Base-by-base conservation (phyloP, 495 filamentous ascomycete species). In the Daldinia childiae region DNA sequence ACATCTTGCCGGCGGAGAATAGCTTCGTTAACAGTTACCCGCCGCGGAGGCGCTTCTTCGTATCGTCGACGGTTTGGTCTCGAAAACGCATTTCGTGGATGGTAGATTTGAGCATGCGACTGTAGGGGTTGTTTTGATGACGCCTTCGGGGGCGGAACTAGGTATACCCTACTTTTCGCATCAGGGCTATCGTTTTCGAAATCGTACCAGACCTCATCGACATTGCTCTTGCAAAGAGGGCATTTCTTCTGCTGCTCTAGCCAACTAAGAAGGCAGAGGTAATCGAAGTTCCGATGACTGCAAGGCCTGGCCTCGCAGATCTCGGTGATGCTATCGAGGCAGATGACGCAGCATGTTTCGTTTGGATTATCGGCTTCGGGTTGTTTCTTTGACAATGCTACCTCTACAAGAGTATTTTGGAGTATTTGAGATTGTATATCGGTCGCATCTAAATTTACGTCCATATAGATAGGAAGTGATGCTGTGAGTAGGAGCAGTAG, bases 221-320 rank as follows among this genome's bases (percentile, higher is more conserved):
- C 82, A 59, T 86, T 80, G 21, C 86, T 80, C 63, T 95, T 94
- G 79, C 92, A 97, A 61, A 97, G 82, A 9, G 93, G 93, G 77
- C 93, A 97, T 56, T 79, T 86, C 0, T 90, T 79, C 26, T 87
- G 87, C 74, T 93, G 84, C 71, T 95, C 87, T 14, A 94, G 81
- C 94, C 94, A 97, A 80, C 87, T 94, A 19, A 92, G 77, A 9
- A 97, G 86, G 74, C 94, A 97, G 12, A 93, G 73, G 77, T 93
- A 94, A 80, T 97, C 93, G 77, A 95, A 97, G 72, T 88, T 89
- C 52, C 85, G 78, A 83, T 97, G 94, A 19, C 85, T 83, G 85
- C 94, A 97, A 17, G 93, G 92, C 39, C 86, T 80, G 4, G 91
- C 88, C 17, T 89, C 80, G 62, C 90, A 91, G 39, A 88, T 81